phyloP scores from a whole-genome alignment of 108 stramenopile species.

The Conticribra guillardii region DNA sequence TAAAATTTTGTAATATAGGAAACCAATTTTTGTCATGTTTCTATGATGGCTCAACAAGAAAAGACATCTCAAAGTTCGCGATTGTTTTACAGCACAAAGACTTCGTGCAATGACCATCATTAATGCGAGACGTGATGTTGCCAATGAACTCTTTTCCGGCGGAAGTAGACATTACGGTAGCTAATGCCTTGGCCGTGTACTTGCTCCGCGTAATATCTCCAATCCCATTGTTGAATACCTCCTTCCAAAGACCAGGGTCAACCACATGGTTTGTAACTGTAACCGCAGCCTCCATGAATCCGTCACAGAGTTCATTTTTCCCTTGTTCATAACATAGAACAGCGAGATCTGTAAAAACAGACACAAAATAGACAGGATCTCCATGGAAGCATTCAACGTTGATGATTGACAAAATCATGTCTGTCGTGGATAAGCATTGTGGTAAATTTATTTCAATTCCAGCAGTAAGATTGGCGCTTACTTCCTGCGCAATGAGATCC shows the following conservation, averaged over 20 bases:
- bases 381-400: conserved; percentile 1
- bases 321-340: conserved; percentile 6
- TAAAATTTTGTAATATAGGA: not conserved
- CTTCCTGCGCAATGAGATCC: conserved; percentile 21
- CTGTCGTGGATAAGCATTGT: conserved; percentile 23
- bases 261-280: conserved; percentile 29
- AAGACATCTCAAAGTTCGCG: not conserved
- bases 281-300: conserved; percentile 21
- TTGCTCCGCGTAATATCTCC: no score
- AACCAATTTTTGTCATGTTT: not conserved
- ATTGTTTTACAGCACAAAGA: not conserved
- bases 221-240: conserved; percentile 11
- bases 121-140: no score
- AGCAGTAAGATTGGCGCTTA: conserved; percentile 7
- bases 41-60: not conserved
- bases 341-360: conserved; percentile 16
- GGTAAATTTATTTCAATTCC: conserved; percentile 20
- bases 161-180: no score
- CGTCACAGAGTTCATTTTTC: conserved; percentile 9
- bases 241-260: conserved; percentile 21
- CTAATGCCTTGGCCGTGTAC: no score
- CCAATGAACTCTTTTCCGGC: no score
- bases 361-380: conserved; percentile 20
- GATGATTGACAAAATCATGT: conserved; percentile 32
- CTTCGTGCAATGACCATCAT: not conserved